These are phyloP conservation scores for Penstemon barbatus DNA, from an alignment of 257 asterid species.

Conservation along the genomic window DNA sequence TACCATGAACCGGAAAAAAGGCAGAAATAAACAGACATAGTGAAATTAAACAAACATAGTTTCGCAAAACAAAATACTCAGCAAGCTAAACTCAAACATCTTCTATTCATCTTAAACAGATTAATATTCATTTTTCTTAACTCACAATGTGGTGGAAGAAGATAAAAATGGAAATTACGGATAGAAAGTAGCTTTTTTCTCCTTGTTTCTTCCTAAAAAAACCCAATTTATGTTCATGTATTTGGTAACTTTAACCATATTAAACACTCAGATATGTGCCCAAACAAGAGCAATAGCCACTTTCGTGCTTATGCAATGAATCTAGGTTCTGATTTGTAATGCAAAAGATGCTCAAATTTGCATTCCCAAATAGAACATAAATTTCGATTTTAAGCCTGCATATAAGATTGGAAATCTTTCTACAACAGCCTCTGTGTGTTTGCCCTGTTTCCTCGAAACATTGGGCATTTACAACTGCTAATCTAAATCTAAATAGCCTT, in stretches of 20 bases:
- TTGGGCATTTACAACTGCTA: constrained; percentile 14
- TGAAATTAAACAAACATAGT: neutral
- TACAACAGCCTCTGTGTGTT: constrained; percentile 12
- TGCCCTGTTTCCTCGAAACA: constrained; percentile 9
- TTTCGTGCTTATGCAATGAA: neutral
- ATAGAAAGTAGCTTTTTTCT: neutral
- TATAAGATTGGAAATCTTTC: too few species aligned
- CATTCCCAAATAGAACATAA: neutral
- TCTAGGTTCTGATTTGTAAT: neutral
- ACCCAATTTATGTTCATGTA: constrained; percentile 11
- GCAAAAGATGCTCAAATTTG: neutral
- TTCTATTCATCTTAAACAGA: neutral
- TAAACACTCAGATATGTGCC: constrained; percentile 3
- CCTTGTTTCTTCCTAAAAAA: constrained; percentile 1
- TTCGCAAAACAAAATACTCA: too few species aligned
- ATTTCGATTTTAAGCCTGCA: neutral
- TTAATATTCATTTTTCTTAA: neutral
- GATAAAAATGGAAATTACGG: neutral
- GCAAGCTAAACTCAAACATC: neutral
- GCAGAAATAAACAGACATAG: neutral
- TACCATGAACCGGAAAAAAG: neutral
- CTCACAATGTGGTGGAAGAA: neutral
- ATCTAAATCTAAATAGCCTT: constrained; percentile 15
- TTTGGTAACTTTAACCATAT: constrained; percentile 20
- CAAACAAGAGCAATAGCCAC: neutral